These are phyloP conservation scores for Erigeron philadelphicus DNA, from an alignment of 140 eudicot species.

Conservation along the genomic window DNA sequence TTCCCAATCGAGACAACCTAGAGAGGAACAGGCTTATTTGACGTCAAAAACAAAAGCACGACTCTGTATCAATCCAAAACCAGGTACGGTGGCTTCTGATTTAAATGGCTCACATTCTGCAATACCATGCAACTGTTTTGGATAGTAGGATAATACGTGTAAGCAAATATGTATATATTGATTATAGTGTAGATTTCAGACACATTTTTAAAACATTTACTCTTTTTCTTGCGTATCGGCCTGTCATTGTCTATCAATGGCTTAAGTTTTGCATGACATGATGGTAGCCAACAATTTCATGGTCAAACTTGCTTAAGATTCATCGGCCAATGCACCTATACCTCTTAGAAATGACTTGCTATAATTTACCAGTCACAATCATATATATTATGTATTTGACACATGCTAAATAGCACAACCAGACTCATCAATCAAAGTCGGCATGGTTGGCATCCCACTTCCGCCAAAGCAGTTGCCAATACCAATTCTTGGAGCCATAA, in stretches of 20 bases:
- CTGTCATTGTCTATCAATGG: too few species aligned
- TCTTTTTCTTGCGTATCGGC: too few species aligned
- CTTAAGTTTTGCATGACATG: too few species aligned
- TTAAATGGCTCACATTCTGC: background rate
- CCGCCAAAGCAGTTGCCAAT: background rate
- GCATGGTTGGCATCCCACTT: background rate
- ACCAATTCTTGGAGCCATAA: background rate
- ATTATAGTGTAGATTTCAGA: background rate
- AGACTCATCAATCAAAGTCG: background rate
- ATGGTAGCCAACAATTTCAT: too few species aligned
- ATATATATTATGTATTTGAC: too few species aligned
- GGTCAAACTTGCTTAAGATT: too few species aligned
- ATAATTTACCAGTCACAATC: too few species aligned
- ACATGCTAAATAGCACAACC: too few species aligned
- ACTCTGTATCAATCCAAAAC: background rate
- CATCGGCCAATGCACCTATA: too few species aligned
- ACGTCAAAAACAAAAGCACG: background rate
- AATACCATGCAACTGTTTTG: background rate
- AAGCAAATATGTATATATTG: background rate
- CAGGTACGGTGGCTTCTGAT: background rate
- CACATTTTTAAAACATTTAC: too few species aligned
- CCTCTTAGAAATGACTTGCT: too few species aligned
- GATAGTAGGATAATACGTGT: background rate
- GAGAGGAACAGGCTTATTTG: background rate
- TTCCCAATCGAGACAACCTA: too few species aligned